Percentiles rank a stretch among this genome's conserved stretches.
These are phyloP conservation scores for Globisporangium solare DNA, from an alignment of 352 stramenopile genomes.

Conservation along the genomic window DNA sequence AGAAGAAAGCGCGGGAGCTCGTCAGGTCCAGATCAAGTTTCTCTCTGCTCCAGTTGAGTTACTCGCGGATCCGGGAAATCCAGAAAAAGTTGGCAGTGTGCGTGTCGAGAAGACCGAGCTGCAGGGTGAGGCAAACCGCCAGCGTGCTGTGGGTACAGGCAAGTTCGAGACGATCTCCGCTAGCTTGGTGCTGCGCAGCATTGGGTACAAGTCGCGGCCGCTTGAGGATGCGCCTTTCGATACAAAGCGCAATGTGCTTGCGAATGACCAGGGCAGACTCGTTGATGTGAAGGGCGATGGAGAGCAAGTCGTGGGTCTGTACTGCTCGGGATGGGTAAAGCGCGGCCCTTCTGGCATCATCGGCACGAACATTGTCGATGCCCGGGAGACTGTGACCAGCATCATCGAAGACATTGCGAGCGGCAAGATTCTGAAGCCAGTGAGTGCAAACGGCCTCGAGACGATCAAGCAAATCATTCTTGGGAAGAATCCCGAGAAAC, in stretches of 20 bases:
- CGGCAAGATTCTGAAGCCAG: slow-evolving; percentile 33
- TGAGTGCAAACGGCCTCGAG: slow-evolving; percentile 21
- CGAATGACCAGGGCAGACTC: slow-evolving; percentile 57
- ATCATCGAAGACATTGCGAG: slow-evolving; percentile 88
- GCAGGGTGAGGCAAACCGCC: slow-evolving; percentile 74
- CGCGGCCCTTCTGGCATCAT: slow-evolving; percentile 97
- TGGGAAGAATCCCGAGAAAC: slow-evolving; percentile 45
- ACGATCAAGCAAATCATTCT: slow-evolving; percentile 44
- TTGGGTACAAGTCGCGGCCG: slow-evolving; percentile 90
- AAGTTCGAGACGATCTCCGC: slow-evolving; percentile 83
- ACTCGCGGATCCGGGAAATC: slow-evolving; percentile 40
- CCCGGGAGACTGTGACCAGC: slow-evolving; percentile 92
- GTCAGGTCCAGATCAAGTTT: slow-evolving; percentile 87
- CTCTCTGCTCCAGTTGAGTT: slow-evolving; percentile 85
- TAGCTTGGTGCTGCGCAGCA: slow-evolving; percentile 74
- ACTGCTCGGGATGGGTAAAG: slow-evolving; percentile 97
- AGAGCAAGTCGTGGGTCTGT: slow-evolving; percentile 78
- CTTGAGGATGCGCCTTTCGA: slow-evolving; percentile 85
- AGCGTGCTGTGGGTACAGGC: slow-evolving; percentile 83
- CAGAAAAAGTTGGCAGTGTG: slow-evolving; percentile 54
- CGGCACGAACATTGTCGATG: slow-evolving; percentile 97
- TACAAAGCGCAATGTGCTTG: slow-evolving; percentile 47
- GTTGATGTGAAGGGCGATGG: slow-evolving; percentile 30
- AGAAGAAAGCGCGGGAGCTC: slow-evolving; percentile 19
- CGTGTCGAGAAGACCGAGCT: slow-evolving; percentile 88